Conservation (phyloP, 148 eudicot species). For the Rhododendron griersonianum region DNA sequence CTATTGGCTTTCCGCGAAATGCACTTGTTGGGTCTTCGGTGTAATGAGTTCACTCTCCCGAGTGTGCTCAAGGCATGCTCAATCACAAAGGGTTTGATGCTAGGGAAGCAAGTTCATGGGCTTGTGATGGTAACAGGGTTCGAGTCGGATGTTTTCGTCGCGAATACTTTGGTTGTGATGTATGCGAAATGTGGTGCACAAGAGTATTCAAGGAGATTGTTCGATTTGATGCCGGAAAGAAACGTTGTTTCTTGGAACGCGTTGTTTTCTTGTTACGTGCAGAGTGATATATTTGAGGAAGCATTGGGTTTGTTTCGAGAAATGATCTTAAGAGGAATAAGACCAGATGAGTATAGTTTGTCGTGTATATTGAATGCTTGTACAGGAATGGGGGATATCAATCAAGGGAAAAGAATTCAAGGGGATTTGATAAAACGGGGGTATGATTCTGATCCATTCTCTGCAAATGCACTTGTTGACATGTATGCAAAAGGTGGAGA, state of each 20-base stretch:
- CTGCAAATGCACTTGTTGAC: slow-evolving; percentile 54
- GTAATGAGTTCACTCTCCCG: slow-evolving; percentile 54
- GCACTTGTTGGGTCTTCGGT: slow-evolving; percentile 36
- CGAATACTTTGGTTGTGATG: slow-evolving; percentile 62
- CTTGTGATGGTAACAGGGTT: slow-evolving; percentile 53
- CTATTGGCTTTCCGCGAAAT: slow-evolving; percentile 44
- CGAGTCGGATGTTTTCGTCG: slow-evolving; percentile 57
- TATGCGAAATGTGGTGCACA: slow-evolving; percentile 69
- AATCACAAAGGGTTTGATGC: slow-evolving; percentile 35
- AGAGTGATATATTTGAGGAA: slow-evolving; percentile 3
- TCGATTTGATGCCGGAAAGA: slow-evolving; percentile 45
- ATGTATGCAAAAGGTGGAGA: slow-evolving; percentile 53
- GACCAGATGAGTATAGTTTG: slow-evolving; percentile 47
- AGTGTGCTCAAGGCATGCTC: slow-evolving; percentile 54
- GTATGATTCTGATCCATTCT: slow-evolving; percentile 40
- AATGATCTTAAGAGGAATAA: slow-evolving; percentile 36
- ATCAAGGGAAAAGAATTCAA: slow-evolving; percentile 14
- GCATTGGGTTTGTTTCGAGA: slow-evolving; percentile 21
- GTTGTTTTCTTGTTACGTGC: slow-evolving; percentile 12
- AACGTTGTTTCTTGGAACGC: slow-evolving; percentile 24
- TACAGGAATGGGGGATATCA: slow-evolving; percentile 29
- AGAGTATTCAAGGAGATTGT: slow-evolving; percentile 44
- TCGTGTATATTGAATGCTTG: slow-evolving; percentile 52
- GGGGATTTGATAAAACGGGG: slow-evolving; percentile 34
- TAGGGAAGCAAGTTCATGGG: slow-evolving; percentile 56